Percentiles rank a stretch among this genome's conserved stretches.
These are phyloP conservation scores for Lichtheimia corymbifera DNA, from an alignment of 371 early-diverging fungal species.

Conservation along the genomic window DNA sequence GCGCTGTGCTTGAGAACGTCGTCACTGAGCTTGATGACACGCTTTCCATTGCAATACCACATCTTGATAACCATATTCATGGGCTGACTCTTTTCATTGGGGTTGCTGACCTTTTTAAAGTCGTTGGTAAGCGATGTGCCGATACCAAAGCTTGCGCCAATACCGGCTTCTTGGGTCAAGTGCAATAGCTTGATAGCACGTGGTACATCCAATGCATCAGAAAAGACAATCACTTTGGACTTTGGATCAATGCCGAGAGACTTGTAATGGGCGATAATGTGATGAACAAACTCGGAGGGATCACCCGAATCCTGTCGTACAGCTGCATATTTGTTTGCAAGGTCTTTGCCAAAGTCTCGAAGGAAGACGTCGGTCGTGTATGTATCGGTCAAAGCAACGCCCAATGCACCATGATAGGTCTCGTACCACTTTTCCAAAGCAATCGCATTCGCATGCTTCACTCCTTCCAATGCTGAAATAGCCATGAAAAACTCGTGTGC, in stretches of 20 bases:
- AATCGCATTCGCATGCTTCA: constrained; percentile 60
- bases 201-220: constrained; percentile 64
- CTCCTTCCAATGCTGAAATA: constrained; percentile 66
- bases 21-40: constrained; percentile 77
- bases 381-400: constrained; percentile 77
- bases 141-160: constrained; percentile 72
- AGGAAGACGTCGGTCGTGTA: constrained; percentile 71
- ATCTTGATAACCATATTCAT: constrained; percentile 82
- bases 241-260: constrained; percentile 58
- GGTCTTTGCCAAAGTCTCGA: constrained; percentile 50
- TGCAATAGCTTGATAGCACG: constrained; percentile 55
- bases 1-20: constrained; percentile 69
- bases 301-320: constrained; percentile 82
- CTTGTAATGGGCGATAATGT: constrained; percentile 59
- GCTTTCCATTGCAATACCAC: constrained; percentile 55
- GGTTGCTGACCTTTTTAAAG: constrained; percentile 39
- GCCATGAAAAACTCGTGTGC: constrained; percentile 85
- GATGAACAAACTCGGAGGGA: constrained; percentile 55
- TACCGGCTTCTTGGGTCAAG: constrained; percentile 45
- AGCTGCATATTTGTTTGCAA: constrained; percentile 59
- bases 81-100: constrained; percentile 48
- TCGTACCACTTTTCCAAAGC: constrained; percentile 65
- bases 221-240: constrained; percentile 71
- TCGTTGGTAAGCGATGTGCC: constrained; percentile 81
- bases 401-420: constrained; percentile 59